Conservation (phyloP, 176 grass and related monocot genomes). For the Phragmites australis region DNA sequence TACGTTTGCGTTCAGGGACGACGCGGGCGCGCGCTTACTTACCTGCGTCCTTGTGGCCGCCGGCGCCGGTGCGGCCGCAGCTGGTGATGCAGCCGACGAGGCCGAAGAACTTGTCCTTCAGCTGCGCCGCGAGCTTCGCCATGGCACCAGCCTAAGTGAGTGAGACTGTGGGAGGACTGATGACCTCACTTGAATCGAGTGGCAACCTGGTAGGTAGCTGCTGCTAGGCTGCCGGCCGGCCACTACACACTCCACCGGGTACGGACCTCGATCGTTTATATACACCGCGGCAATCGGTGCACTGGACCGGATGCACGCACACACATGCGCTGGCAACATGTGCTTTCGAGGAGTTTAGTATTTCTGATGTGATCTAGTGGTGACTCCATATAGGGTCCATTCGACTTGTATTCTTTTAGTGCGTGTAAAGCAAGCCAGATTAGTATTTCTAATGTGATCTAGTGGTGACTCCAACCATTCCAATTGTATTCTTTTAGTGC, state of each 20-base stretch:
- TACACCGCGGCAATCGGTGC: neutral
- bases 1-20: neutral
- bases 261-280: neutral
- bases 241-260: neutral
- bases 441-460: too few species aligned
- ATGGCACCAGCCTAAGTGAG: neutral
- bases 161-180: neutral
- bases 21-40: neutral
- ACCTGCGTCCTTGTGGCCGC: slow-evolving; percentile 35
- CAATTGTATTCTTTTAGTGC: too few species aligned
- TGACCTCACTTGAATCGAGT: neutral
- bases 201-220: neutral
- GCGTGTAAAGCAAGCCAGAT: slow-evolving; percentile 7
- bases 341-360: neutral
- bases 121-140: slow-evolving; percentile 49
- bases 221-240: neutral
- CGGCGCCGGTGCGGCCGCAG: slow-evolving; percentile 24
- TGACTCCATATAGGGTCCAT: neutral
- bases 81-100: slow-evolving; percentile 42
- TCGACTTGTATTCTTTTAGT: slow-evolving; percentile 21
- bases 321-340: too few species aligned
- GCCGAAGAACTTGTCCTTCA: slow-evolving; percentile 48
- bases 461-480: too few species aligned
- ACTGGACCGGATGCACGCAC: neutral
- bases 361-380: slow-evolving; percentile 17